Conservation (phyloP, 257 asterid species). For the Solanum chilense region DNA sequence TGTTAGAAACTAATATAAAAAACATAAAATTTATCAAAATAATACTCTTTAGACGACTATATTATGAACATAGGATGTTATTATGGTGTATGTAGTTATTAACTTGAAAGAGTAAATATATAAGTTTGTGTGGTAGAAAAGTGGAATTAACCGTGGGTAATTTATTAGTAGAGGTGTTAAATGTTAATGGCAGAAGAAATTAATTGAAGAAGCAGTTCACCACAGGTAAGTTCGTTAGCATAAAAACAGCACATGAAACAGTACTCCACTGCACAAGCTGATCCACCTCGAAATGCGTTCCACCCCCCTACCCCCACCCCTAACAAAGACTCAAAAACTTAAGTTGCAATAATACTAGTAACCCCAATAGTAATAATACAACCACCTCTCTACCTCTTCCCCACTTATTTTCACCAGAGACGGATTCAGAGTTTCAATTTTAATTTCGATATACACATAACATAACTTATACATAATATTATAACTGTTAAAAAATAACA, state of each 20-base stretch:
- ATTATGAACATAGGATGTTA: accelerated
- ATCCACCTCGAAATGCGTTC: constrained; percentile 71
- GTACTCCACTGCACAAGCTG: constrained; percentile 34
- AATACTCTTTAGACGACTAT: neutral
- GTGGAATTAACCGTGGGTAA: neutral
- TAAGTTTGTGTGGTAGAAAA: neutral
- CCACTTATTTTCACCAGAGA: neutral
- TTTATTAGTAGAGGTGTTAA: neutral
- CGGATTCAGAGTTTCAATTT: neutral
- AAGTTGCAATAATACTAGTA: neutral
- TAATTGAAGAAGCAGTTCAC: constrained; percentile 8
- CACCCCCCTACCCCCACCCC: neutral
- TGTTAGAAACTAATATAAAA: neutral
- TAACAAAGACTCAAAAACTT: neutral
- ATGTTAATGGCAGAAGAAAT: neutral
- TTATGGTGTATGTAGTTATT: neutral
- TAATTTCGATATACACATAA: neutral
- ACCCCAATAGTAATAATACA: neutral
- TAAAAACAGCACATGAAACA: constrained; percentile 39
- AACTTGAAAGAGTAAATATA: neutral
- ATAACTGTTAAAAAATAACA: too few species aligned
- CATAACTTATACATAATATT: neutral
- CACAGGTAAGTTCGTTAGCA: constrained; percentile 32
- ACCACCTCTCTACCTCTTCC: neutral
- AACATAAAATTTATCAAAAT: neutral